A percentile compares a stretch with the other conserved stretches of the same genome.
These are phyloP conservation scores for Naganishia randhawae DNA, from an alignment of 768 basidiomycete species.

Conservation along the genomic window DNA sequence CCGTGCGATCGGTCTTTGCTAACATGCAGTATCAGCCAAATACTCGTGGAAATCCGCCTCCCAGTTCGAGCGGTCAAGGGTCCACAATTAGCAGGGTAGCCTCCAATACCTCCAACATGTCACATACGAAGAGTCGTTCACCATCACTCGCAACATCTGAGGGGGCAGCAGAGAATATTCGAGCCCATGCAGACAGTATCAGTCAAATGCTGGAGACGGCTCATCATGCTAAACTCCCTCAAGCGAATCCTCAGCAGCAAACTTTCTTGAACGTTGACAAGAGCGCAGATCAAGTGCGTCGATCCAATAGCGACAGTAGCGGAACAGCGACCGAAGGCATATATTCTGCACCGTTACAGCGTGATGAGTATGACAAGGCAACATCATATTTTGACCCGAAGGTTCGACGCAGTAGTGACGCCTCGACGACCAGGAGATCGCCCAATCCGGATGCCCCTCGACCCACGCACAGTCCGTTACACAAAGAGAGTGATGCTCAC, in stretches of 20 bases:
- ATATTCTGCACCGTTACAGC: slow-evolving; percentile 24
- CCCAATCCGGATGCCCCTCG: neutral
- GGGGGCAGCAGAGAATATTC: slow-evolving; percentile 7
- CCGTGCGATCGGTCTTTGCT: slow-evolving; percentile 29
- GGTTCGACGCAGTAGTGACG: slow-evolving; percentile 8
- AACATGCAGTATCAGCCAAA: slow-evolving; percentile 17
- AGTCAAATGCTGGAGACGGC: slow-evolving; percentile 19
- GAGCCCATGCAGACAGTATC: slow-evolving; percentile 22
- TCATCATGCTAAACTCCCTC: neutral
- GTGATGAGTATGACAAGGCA: neutral
- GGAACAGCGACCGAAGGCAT: slow-evolving; percentile 1
- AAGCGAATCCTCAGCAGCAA: neutral
- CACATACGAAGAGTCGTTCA: neutral
- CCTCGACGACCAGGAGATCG: neutral
- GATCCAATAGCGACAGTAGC: slow-evolving; percentile 2
- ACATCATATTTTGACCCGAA: slow-evolving; percentile 8
- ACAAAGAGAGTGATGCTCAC: neutral
- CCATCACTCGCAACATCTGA: slow-evolving; percentile 7
- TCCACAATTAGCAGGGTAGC: neutral
- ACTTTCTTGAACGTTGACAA: neutral
- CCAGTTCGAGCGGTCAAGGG: neutral
- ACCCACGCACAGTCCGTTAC: neutral
- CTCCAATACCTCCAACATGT: neutral
- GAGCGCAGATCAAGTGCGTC: neutral
- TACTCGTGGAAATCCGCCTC: neutral